phyloP scores from a whole-genome alignment of 2,329 filamentous ascomycete species.

The Dothidotthia symphoricarpi region DNA sequence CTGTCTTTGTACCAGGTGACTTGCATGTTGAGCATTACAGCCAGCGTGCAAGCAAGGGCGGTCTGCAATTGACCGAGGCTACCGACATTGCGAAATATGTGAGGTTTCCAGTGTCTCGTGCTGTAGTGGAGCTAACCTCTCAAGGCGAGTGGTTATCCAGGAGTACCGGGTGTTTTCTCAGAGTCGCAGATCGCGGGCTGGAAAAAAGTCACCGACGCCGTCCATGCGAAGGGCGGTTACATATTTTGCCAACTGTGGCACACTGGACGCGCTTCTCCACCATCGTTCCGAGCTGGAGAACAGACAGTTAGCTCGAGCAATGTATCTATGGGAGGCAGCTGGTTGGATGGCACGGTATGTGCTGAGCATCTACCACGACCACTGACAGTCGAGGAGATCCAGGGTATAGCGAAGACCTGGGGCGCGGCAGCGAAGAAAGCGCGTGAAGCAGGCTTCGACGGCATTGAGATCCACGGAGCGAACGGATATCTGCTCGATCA shows the following conservation, averaged over 20 bases:
- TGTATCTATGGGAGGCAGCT: constrained; percentile 43
- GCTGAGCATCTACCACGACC: constrained; percentile 37
- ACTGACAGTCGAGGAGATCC: constrained; percentile 43
- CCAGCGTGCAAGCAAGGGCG: constrained; percentile 55
- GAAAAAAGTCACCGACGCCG: constrained; percentile 52
- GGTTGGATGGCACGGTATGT: constrained; percentile 40
- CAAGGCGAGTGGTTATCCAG: constrained; percentile 43
- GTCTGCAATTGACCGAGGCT: constrained; percentile 59
- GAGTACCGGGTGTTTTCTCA: constrained; percentile 33
- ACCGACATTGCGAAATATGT: constrained; percentile 44
- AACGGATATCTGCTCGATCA: constrained; percentile 54
- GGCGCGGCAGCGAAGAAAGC: constrained; percentile 42
- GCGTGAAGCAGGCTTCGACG: constrained; percentile 37
- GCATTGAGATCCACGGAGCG: constrained; percentile 44
- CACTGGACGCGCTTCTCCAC: constrained; percentile 47
- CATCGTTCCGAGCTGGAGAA: constrained; percentile 41
- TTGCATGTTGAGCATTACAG: constrained; percentile 53
- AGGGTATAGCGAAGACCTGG: constrained; percentile 41
- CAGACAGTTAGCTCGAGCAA: constrained; percentile 42
- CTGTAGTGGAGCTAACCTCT: too few relatives aligned
- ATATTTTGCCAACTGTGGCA: constrained; percentile 51
- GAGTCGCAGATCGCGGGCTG: constrained; percentile 49
- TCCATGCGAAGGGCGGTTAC: constrained; percentile 52
- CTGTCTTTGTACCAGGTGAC: constrained; percentile 49
- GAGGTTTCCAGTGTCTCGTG: constrained; percentile 5